Evolutionary conservation across 805 yeast genomes (phyloP).

Genomic region (Clavispora santaluciae): DNA sequence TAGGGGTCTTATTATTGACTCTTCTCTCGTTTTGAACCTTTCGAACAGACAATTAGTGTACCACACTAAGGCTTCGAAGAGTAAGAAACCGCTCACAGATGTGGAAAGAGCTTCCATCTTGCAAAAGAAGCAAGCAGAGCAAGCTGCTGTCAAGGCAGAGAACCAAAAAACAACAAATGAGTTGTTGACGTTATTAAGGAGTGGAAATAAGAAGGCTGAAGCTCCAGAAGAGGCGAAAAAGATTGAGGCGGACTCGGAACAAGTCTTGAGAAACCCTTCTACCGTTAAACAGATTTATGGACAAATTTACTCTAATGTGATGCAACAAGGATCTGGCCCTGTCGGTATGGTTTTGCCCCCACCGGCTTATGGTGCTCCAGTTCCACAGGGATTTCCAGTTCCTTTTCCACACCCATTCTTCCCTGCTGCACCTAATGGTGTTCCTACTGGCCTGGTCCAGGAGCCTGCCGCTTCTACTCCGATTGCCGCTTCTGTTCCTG

Average conservation of each 20-base stretch:
- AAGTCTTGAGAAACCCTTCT: conserved; percentile 16
- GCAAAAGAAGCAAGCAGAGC: conserved; percentile 1
- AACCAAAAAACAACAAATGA: conserved; percentile 19
- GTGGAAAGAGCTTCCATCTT: conserved; percentile 11
- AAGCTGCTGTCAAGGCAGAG: conserved; percentile 6
- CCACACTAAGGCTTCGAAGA: conserved; percentile 62
- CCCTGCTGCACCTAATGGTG: conserved; percentile 14
- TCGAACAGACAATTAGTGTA: conserved; percentile 69
- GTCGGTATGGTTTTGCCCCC: conserved; percentile 3
- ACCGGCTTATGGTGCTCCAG: not conserved
- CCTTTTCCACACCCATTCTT: conserved; percentile 35
- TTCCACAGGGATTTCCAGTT: conserved; percentile 32
- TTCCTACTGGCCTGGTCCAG: not conserved
- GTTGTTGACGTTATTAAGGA: conserved; percentile 27
- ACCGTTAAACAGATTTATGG: conserved; percentile 41
- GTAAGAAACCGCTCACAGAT: conserved; percentile 24
- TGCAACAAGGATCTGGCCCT: conserved; percentile 31
- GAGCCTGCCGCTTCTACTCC: not conserved
- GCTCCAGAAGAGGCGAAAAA: not conserved
- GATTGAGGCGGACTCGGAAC: conserved; percentile 12
- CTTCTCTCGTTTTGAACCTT: conserved; percentile 75
- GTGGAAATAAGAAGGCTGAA: conserved; percentile 4
- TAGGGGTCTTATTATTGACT: conserved; percentile 81
- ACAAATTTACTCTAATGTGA: conserved; percentile 39
- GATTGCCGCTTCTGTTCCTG: not conserved